Percentiles rank a stretch among this genome's conserved stretches.
These are phyloP conservation scores for Candida jianshihensis DNA, from an alignment of 805 yeast species.

Conservation along the genomic window DNA sequence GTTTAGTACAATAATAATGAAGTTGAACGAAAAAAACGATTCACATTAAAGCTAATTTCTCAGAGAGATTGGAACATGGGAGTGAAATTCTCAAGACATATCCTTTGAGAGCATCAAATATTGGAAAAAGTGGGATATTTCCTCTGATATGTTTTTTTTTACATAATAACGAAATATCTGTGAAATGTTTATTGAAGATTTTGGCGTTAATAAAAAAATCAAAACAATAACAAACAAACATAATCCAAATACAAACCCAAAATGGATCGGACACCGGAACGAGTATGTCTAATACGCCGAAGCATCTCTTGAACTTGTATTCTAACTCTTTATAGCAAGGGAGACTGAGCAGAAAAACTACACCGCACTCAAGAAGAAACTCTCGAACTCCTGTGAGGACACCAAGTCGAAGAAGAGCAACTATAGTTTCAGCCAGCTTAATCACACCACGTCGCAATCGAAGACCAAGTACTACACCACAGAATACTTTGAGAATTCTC, in stretches of 20 bases:
- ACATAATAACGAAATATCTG: too few species aligned
- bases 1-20: too few species aligned
- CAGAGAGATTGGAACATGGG: too few species aligned
- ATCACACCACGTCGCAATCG: slow-evolving; percentile 18
- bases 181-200: too few species aligned
- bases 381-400: slow-evolving; percentile 20
- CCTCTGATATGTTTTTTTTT: too few species aligned
- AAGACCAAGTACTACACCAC: slow-evolving; percentile 15
- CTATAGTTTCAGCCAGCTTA: slow-evolving; percentile 16
- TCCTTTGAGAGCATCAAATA: too few species aligned
- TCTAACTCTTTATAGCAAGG: not conserved
- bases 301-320: not conserved
- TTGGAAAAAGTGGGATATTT: too few species aligned
- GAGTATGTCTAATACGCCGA: not conserved
- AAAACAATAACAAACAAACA: not conserved
- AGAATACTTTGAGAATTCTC: slow-evolving; percentile 15
- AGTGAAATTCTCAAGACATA: too few species aligned
- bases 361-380: slow-evolving; percentile 11
- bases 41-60: too few species aligned
- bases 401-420: slow-evolving; percentile 19
- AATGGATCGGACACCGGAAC: not conserved
- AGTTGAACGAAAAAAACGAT: too few species aligned
- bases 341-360: slow-evolving; percentile 3
- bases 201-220: too few species aligned
- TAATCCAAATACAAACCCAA: not conserved